These are phyloP conservation scores for Cucumis hystrix DNA, from an alignment of 306 rosid genomes.

Conservation along the genomic window DNA sequence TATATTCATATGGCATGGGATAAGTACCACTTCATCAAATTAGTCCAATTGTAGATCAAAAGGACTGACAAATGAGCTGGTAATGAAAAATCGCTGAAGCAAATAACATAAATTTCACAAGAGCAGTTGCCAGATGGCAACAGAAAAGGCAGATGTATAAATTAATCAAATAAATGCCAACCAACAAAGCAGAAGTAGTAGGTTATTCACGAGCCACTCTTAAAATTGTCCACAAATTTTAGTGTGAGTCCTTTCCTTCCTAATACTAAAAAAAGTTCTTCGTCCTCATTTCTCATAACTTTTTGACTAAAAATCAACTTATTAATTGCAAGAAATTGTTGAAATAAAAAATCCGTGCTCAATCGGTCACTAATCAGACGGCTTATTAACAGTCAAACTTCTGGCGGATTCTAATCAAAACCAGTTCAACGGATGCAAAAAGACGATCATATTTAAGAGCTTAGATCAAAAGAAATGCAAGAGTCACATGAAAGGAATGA, in stretches of 20 bases:
- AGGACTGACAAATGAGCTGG: not conserved
- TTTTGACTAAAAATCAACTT: slow-evolving; percentile 16
- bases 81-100: not conserved
- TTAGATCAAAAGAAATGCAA: slow-evolving; percentile 16
- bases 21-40: not conserved
- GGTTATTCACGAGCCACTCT: slow-evolving; percentile 58
- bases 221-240: slow-evolving; percentile 29
- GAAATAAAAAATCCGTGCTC: slow-evolving; percentile 17
- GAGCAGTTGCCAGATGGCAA: slow-evolving; percentile 25
- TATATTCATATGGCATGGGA: not conserved
- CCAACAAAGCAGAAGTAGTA: slow-evolving; percentile 58
- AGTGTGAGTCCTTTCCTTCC: no score
- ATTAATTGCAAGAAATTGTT: slow-evolving; percentile 6
- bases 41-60: not conserved
- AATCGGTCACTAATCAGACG: slow-evolving; percentile 37
- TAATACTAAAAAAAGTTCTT: not conserved
- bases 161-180: slow-evolving; percentile 41
- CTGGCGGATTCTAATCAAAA: slow-evolving; percentile 38
- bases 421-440: slow-evolving; percentile 19
- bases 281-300: slow-evolving; percentile 11
- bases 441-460: slow-evolving; percentile 16
- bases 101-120: slow-evolving; percentile 15
- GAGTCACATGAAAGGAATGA: slow-evolving; percentile 69
- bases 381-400: slow-evolving; percentile 30
- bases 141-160: slow-evolving; percentile 23